Percentiles rank a stretch among this genome's conserved stretches.
Conservation (phyloP, 2,329 filamentous ascomycete species). For the Penicillium sp. region DNA sequence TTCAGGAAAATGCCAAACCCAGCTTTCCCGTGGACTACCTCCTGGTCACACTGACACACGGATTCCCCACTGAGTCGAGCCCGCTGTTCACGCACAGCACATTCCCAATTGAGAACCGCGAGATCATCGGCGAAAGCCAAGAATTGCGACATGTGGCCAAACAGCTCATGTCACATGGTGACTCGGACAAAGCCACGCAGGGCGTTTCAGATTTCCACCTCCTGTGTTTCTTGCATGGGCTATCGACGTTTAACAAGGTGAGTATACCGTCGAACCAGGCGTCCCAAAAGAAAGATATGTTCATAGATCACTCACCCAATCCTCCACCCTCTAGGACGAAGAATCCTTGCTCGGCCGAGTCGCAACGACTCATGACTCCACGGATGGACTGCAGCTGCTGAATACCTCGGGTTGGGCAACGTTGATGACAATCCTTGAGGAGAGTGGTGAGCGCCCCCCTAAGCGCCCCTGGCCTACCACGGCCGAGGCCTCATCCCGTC, state of each 20-base stretch:
- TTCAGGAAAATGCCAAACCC: constrained; percentile 95
- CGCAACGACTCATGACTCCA: constrained; percentile 71
- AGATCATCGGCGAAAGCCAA: constrained; percentile 77
- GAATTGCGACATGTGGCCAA: constrained; percentile 65
- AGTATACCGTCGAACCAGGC: constrained; percentile 19
- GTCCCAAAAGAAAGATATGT: no score
- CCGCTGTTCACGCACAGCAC: constrained; percentile 65
- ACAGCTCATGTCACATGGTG: constrained; percentile 61
- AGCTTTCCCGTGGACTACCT: constrained; percentile 95
- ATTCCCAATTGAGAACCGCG: constrained; percentile 90
- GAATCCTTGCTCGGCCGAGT: constrained; percentile 78
- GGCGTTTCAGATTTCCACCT: constrained; percentile 90
- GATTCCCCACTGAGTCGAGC: constrained; percentile 76
- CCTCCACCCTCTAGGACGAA: constrained; percentile 62
- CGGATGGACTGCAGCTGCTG: constrained; percentile 75
- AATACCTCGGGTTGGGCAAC: constrained; percentile 91
- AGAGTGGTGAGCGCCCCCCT: constrained; percentile 92
- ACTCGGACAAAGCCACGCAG: constrained; percentile 56
- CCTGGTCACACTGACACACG: constrained; percentile 90
- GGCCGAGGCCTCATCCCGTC: constrained; percentile 32
- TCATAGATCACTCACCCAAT: no score
- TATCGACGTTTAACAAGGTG: constrained; percentile 82
- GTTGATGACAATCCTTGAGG: constrained; percentile 84
- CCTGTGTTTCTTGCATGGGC: constrained; percentile 74
- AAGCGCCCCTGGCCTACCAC: constrained; percentile 54